Conservation (phyloP, 768 basidiomycete genomes). For the Plicaturopsis crispa region DNA sequence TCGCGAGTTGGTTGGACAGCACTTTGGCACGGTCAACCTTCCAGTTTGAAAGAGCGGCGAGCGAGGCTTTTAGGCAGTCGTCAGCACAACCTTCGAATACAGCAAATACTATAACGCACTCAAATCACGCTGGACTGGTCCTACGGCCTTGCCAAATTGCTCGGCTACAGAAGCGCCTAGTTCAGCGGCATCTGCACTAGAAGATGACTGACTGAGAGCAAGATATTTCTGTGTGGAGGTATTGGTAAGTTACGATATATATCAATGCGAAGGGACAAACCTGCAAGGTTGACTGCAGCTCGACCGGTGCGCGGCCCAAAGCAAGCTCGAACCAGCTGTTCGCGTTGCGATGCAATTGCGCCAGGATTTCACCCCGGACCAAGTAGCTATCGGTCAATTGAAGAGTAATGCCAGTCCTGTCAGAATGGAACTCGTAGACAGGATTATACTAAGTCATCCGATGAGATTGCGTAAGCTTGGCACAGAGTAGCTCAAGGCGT, state of each 20-base stretch:
- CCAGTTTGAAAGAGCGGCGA: slow-evolving; percentile 50
- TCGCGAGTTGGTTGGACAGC: slow-evolving; percentile 79
- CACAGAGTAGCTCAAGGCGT: slow-evolving; percentile 9
- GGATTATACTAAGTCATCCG: slow-evolving; percentile 72
- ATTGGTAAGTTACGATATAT: neutral
- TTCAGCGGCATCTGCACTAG: slow-evolving; percentile 73
- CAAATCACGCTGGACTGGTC: slow-evolving; percentile 67
- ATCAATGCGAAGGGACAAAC: slow-evolving; percentile 28
- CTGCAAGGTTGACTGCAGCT: slow-evolving; percentile 88
- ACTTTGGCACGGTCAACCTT: slow-evolving; percentile 77
- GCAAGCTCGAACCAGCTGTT: slow-evolving; percentile 83
- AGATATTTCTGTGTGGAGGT: slow-evolving; percentile 69
- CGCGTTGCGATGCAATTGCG: slow-evolving; percentile 65
- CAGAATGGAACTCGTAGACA: slow-evolving; percentile 73
- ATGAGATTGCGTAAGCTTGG: neutral
- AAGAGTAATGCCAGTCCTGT: slow-evolving; percentile 64
- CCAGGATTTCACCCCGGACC: slow-evolving; percentile 78
- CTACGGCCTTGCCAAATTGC: slow-evolving; percentile 76
- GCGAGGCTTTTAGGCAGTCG: slow-evolving; percentile 35
- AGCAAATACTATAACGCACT: slow-evolving; percentile 41
- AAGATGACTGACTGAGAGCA: slow-evolving; percentile 58
- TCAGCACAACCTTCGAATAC: no score
- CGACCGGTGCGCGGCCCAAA: slow-evolving; percentile 82
- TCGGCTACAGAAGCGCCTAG: slow-evolving; percentile 88
- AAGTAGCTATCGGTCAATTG: slow-evolving; percentile 82